Evolutionary conservation across 208 protist species (phyloP).

Genomic region (Leishmania martiniquensis): DNA sequence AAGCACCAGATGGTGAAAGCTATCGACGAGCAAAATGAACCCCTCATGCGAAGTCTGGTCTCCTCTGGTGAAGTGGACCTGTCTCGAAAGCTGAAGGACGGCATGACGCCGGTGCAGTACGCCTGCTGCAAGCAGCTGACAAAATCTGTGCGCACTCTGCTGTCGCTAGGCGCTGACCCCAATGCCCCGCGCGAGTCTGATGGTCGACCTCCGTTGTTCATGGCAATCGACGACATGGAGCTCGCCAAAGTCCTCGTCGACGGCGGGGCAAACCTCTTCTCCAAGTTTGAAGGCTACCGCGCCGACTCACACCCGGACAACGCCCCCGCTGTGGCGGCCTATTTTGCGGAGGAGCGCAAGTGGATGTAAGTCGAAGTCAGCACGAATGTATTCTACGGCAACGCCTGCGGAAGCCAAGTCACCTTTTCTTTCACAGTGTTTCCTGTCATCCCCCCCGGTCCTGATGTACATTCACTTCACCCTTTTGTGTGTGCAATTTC

Average conservation of each 20-base stretch:
- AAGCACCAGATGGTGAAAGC: conserved; percentile 69
- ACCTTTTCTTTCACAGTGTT: neutral
- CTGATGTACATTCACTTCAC: conserved; percentile 5
- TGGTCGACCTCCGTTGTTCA: conserved; percentile 83
- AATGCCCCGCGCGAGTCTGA: conserved; percentile 65
- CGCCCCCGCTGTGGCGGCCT: conserved; percentile 55
- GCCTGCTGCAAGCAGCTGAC: conserved; percentile 67
- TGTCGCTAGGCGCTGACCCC: conserved; percentile 79
- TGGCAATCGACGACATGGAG: conserved; percentile 76
- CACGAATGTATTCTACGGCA: conserved; percentile 4
- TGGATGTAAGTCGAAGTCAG: conserved; percentile 37
- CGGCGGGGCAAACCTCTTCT: conserved; percentile 70
- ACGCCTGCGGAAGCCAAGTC: no score
- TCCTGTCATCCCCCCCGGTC: neutral
- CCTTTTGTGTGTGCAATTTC: neutral
- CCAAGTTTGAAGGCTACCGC: conserved; percentile 72
- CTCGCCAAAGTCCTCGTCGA: conserved; percentile 73
- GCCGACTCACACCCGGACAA: conserved; percentile 84
- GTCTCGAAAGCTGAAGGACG: conserved; percentile 44
- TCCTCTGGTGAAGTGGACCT: conserved; percentile 58
- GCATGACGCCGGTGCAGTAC: conserved; percentile 90
- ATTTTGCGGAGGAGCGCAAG: conserved; percentile 40
- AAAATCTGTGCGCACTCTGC: conserved; percentile 52
- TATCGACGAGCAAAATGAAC: conserved; percentile 53
- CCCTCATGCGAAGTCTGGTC: conserved; percentile 51